These are phyloP conservation scores for Albugo laibachii DNA, from an alignment of 352 stramenopile species.

Conservation along the genomic window DNA sequence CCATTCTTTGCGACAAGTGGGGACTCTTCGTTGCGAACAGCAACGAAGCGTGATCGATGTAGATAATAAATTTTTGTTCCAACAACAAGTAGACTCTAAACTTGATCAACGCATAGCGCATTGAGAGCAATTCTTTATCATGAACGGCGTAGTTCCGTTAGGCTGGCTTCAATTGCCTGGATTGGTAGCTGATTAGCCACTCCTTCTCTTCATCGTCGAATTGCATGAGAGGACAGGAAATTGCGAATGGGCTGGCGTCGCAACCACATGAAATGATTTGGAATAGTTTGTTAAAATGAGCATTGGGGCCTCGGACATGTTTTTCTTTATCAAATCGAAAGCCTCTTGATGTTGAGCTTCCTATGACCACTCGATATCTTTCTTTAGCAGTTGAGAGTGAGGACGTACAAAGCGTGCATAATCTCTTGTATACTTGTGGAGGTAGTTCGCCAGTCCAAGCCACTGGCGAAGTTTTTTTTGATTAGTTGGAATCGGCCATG, in stretches of 20 bases:
- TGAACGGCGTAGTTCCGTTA: slow-evolving; percentile 1
- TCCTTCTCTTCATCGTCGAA: not conserved
- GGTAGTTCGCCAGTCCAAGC: not conserved
- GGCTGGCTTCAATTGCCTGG: not conserved
- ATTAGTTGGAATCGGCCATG: slow-evolving; percentile 1
- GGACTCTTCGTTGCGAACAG: not conserved
- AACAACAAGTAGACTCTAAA: not conserved
- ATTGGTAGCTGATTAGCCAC: slow-evolving; percentile 2
- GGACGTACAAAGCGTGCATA: not conserved
- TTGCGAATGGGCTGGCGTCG: slow-evolving; percentile 1
- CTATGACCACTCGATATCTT: not conserved
- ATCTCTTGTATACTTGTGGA: not conserved
- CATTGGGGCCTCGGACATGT: not conserved
- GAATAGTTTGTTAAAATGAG: not conserved
- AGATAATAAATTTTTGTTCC: not conserved
- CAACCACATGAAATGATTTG: slow-evolving; percentile 2
- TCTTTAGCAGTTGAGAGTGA: not conserved
- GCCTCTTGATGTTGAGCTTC: not conserved
- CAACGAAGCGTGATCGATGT: slow-evolving; percentile 1
- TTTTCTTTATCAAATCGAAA: not conserved
- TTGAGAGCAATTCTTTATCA: not conserved
- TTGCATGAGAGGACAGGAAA: slow-evolving; percentile 2
- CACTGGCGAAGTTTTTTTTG: slow-evolving; percentile 5
- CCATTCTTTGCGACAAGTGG: slow-evolving; percentile 9
- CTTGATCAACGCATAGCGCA: slow-evolving; percentile 1